These are phyloP conservation scores for Arxiozyma bovina DNA, from an alignment of 1,139 yeast species.

Conservation along the genomic window DNA sequence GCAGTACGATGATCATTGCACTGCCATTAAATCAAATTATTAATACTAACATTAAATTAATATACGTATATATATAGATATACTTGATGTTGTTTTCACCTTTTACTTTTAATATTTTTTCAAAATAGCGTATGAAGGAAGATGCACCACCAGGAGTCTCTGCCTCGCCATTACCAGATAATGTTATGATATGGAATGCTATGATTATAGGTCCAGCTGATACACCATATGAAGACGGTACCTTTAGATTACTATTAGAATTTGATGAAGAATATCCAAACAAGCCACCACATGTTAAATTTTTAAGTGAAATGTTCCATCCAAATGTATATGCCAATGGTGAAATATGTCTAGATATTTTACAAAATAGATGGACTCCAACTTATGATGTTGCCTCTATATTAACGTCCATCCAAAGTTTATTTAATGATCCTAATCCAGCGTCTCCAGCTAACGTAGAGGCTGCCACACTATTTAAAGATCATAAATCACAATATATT, in stretches of 20 bases:
- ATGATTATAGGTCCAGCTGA: conserved; percentile 96
- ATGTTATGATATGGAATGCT: conserved; percentile 97
- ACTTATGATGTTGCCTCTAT: conserved; percentile 98
- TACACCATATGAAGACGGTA: conserved; percentile 97
- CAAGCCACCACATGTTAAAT: conserved; percentile 89
- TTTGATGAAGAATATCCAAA: conserved; percentile 97
- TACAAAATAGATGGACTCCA: conserved; percentile 97
- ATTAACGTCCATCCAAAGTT: conserved; percentile 71
- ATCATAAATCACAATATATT: conserved; percentile 85
- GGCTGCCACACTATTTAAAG: conserved; percentile 92
- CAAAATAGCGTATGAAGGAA: conserved; percentile 74
- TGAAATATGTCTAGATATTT: conserved; percentile 87
- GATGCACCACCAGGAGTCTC: conserved; percentile 98
- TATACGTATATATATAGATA: neutral
- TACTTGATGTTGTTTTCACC: neutral
- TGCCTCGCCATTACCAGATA: conserved; percentile 94
- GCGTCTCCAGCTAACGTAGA: conserved; percentile 97
- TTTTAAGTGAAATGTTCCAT: conserved; percentile 91
- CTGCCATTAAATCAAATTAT: neutral
- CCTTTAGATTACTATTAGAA: conserved; percentile 75
- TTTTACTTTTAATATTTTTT: conserved; percentile 1
- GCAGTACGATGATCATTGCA: neutral
- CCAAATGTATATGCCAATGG: conserved; percentile 96
- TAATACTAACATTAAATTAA: neutral
- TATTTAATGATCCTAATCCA: conserved; percentile 91